Evolutionary conservation across 768 basidiomycete genomes (phyloP), one percentile per base, ranked within the genome.

Genomic region (Trametopsis cervina): DNA sequence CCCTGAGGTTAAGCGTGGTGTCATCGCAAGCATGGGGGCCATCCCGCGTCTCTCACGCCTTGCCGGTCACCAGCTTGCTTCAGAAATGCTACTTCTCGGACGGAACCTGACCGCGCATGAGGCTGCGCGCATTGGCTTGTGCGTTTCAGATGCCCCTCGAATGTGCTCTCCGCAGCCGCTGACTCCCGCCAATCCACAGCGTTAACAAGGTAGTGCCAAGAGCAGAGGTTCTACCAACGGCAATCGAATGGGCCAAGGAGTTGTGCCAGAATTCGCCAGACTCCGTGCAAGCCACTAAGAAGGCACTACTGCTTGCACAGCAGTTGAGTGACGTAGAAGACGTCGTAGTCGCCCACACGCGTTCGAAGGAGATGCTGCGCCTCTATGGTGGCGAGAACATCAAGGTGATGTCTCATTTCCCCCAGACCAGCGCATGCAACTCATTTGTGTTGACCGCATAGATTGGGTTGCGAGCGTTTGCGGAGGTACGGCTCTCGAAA

Each of bases 1-100:
- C 21, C 85, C 85, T 0, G 88, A 90, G 55, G 88, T 88, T 3
- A 84, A 80, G 62, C 74, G 84, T 23, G 89, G 89, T 0, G 87
- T 89, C 6, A 58, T 85, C 24, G 86, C 85, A 11, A 66, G 74
- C 11, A 80, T 83, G 57, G 88, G 88, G 58, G 85, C 73, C 15
- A 87, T 89, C 53, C 86, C 86, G 26, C 72, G 87, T 50, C 60
- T 90, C 37, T 70, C 76, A 10, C 73, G 71, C 43, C 77, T 76
- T 23, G 74, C 80, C 17, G 86, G 89, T 36, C 86, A 89, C 60
- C 89, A 89, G 85, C 69, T 82, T 36, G 85, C 85, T 29, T 74
- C 88, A 23, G 83, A 92, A 62, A 69, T 90, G 73, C 73, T 91
- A 11, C 70, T 92, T 40, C 71, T 81, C 27, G 90, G 90, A 39